Base-by-base conservation (phyloP, 495 filamentous ascomycete genomes). In the Cryomyces antarcticus region DNA sequence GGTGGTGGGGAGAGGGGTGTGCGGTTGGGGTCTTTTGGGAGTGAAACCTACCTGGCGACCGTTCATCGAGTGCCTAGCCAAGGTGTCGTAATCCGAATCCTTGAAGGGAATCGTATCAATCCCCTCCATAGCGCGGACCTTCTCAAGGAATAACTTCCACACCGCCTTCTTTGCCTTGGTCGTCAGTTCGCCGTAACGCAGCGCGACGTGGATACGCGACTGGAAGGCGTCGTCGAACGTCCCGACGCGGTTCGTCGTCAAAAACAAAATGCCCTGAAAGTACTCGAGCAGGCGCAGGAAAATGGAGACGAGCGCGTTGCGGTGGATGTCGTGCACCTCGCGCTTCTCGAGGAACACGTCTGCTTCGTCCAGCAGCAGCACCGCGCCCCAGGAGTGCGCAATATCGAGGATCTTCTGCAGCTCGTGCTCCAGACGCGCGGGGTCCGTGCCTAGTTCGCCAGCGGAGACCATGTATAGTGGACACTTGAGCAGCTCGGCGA, bases 401-500 rank as follows among this genome's bases (percentile, higher is more conserved):
- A 93, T 80, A 47, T 92, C 82, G 33, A 94, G 69, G 41, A 93
- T 88, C 55, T 80, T 78, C 48, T 79, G 78, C 11, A 94, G 69
- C 50, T 87, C 77, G n/a, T 59, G 62, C 57, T 93, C 86, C 6
- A 94, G 67, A 12, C 67, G 72, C n/a, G 76, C 65, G 3, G 79
- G 72, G 52, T 87, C 78, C 0, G 80, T 92, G 36, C 85, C 85
- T 1, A 93, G 61, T 50, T 89, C 83, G 30, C 82, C 82, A 2
- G 80, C 80, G 37, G 70, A 76, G 44, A 89, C 82, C 73, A 79
- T 83, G 55, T 93, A 92, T 7, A 94, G 62, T 1, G 86, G 86
- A 31, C 80, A 77, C 51, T 78, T 73, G 35, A 92, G 72, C 4
- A 85, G 69, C 54, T 89, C 85, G 4, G 78, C 78, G 47, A 94